Evolutionary conservation across 129 eudicot species (phyloP), one percentile per base, ranked within the genome.

Genomic region (Escallonia rubra): DNA sequence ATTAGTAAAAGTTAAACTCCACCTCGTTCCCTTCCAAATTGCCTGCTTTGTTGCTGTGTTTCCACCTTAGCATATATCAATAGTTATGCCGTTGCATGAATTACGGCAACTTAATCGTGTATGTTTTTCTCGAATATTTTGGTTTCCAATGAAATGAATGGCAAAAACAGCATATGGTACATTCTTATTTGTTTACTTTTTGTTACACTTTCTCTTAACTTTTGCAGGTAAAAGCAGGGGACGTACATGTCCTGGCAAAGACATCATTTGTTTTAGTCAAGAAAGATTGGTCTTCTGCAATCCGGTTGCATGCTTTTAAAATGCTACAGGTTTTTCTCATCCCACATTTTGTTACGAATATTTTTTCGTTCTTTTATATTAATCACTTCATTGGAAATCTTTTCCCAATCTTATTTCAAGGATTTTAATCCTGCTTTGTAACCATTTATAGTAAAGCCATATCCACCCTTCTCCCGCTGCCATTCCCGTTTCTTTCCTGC

Each of bases 221-320:
- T 52, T 61, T 85, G 68, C 81, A 92, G 98, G 83, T 93, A 65
- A 93, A 93, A 87, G 76, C 95, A 55, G 96, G 98, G 57, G 96
- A 93, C 82, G 89, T 85, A 9, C 95, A 92, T 82, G 85, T 82
- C 58, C 77, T 93, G 85, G 98, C 90, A 57, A 82, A 79, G 65
- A 79, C 92, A 48, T 86, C 96, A 23, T 89, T 93, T 81, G 60
- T 76, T 69, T 77, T 93, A 70, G 96, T 93, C 43, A 93, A 85
- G 87, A 88, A 86, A 70, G 90, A 93, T 41, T 86, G 95, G 96
- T 77, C 98, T 54, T 84, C 98, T 54, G 98, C 86, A 82, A 91
- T 93, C 56, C 93, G 96, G 14, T 64, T 93, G 63, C 98, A 93
- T 60, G 98, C 98, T 41, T 86, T 82, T 65, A 93, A 93, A 79